These are phyloP conservation scores for Lentinula edodes DNA, from an alignment of 768 basidiomycete species.

Conservation along the genomic window DNA sequence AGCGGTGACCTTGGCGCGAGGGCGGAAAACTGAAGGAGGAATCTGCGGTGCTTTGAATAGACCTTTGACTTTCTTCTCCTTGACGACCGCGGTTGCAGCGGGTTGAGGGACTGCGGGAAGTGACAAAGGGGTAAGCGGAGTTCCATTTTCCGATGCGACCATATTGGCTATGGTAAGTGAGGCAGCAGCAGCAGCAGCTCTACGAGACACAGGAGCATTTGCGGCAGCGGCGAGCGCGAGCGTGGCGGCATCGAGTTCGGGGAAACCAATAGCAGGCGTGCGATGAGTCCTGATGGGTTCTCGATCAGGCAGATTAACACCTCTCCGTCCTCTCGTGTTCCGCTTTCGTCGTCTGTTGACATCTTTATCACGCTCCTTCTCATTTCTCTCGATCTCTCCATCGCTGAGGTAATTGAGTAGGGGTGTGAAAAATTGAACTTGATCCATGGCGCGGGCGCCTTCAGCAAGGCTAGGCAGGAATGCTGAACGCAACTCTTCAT, in stretches of 20 bases:
- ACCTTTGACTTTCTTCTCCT: slow-evolving; percentile 67
- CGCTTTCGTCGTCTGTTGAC: slow-evolving; percentile 79
- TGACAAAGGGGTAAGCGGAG: slow-evolving; percentile 45
- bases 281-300: slow-evolving; percentile 90
- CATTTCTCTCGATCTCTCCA: slow-evolving; percentile 82
- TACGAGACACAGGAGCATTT: slow-evolving; percentile 62
- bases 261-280: slow-evolving; percentile 83
- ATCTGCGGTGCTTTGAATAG: slow-evolving; percentile 69
- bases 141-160: slow-evolving; percentile 89
- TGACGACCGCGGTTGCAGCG: slow-evolving; percentile 35
- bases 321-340: slow-evolving; percentile 75
- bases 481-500: slow-evolving; percentile 87
- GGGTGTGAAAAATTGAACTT: slow-evolving; percentile 79
- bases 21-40: slow-evolving; percentile 46
- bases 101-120: slow-evolving; percentile 26
- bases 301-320: slow-evolving; percentile 84
- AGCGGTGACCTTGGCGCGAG: slow-evolving; percentile 54
- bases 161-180: slow-evolving; percentile 84
- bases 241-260: slow-evolving; percentile 67
- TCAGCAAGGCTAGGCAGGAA: slow-evolving; percentile 79
- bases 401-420: slow-evolving; percentile 85
- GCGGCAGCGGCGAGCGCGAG: slow-evolving; percentile 61
- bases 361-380: slow-evolving; percentile 94
- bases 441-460: slow-evolving; percentile 69
- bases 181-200: slow-evolving; percentile 85